Percentiles rank a stretch among this genome's conserved stretches.
These are phyloP conservation scores for Ulota crispa DNA, from an alignment of 225 moss, liverwort and hornwort species.

Conservation along the genomic window DNA sequence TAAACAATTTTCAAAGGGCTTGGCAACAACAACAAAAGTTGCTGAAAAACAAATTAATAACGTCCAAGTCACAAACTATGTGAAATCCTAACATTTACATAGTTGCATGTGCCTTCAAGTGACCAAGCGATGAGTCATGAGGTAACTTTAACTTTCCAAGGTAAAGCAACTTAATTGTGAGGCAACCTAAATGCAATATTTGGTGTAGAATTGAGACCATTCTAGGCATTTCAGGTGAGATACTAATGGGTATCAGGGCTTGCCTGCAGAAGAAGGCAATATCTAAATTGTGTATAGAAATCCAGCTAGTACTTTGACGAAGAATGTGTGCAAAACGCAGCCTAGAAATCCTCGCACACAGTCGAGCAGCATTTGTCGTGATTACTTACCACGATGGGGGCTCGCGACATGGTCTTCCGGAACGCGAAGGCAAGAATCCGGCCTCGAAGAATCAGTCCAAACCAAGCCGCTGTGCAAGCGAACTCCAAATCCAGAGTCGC, in stretches of 20 bases:
- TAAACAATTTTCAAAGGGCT: no score
- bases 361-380: background rate
- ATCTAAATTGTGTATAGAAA: background rate
- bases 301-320: background rate
- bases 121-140: no score
- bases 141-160: no score
- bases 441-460: background rate
- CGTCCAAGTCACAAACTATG: no score
- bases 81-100: no score
- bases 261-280: background rate
- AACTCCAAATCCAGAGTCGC: background rate
- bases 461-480: background rate
- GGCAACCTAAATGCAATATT: no score
- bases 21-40: no score
- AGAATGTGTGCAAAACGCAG: no score
- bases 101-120: no score
- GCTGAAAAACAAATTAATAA: no score
- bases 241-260: background rate
- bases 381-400: constrained; percentile 3
- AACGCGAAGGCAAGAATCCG: background rate
- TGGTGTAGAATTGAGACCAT: background rate
- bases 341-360: background rate
- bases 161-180: no score
- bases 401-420: background rate
- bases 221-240: background rate